phyloP scores from a whole-genome alignment of 306 rosid species.

The Castanospermum australe region DNA sequence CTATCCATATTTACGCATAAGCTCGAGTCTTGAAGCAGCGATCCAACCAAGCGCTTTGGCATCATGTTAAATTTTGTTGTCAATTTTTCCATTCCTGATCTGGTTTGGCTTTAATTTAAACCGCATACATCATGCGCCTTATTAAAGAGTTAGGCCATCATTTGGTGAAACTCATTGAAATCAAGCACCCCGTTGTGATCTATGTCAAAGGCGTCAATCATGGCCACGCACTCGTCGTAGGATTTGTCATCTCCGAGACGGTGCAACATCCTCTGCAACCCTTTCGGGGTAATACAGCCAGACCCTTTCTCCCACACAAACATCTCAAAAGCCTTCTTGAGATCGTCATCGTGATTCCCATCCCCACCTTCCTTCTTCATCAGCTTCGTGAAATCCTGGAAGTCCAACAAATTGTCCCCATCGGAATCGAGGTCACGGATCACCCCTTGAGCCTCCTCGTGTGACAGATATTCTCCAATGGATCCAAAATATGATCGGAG shows the following conservation, averaged over 20 bases:
- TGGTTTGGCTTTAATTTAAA: neutral
- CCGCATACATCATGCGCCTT: neutral
- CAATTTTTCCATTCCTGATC: neutral
- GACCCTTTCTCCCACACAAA: constrained; percentile 63
- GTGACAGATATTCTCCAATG: constrained; percentile 61
- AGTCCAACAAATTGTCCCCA: constrained; percentile 51
- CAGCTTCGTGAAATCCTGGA: constrained; percentile 52
- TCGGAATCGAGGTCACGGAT: constrained; percentile 62
- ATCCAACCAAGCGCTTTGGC: neutral
- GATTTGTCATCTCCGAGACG: constrained; percentile 71
- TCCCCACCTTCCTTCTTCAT: constrained; percentile 38
- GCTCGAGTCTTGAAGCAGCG: neutral
- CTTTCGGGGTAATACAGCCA: constrained; percentile 55
- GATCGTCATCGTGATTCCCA: constrained; percentile 36
- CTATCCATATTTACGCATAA: neutral
- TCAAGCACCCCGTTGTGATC: constrained; percentile 77
- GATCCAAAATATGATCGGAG: constrained; percentile 66
- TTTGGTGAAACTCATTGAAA: constrained; percentile 68
- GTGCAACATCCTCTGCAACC: constrained; percentile 68
- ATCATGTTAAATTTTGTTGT: too few species aligned
- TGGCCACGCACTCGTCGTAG: constrained; percentile 57
- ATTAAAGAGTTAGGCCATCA: constrained; percentile 50
- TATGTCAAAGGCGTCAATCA: constrained; percentile 61
- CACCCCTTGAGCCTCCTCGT: constrained; percentile 55
- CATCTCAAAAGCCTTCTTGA: constrained; percentile 74